phyloP scores from a whole-genome alignment of 805 yeast species.

The Wickerhamiella cacticola region DNA sequence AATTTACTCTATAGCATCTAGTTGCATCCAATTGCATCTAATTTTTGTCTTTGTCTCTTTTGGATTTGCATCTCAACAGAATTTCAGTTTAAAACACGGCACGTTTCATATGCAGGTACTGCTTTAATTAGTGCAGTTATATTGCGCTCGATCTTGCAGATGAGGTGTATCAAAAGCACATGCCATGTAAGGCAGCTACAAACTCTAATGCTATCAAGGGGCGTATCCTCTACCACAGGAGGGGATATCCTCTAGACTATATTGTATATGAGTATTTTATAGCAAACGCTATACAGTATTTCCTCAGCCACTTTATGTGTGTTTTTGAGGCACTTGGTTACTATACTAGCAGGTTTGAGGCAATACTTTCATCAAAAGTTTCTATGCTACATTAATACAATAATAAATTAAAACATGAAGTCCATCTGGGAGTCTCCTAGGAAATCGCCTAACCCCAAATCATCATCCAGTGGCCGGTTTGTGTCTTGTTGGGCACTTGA shows the following conservation, averaged over 20 bases:
- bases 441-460: constrained; percentile 9
- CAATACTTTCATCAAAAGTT: background rate
- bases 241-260: too few species aligned
- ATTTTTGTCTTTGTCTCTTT: background rate
- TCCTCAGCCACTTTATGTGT: too few species aligned
- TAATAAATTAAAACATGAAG: constrained; percentile 1
- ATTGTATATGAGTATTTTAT: too few species aligned
- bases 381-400: background rate
- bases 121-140: background rate
- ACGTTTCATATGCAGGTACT: background rate
- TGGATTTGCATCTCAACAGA: background rate
- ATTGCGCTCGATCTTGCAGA: background rate
- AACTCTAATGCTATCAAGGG: too few species aligned
- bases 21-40: background rate
- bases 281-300: too few species aligned
- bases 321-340: too few species aligned
- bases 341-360: too few species aligned
- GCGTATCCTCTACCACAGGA: too few species aligned
- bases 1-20: background rate
- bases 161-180: background rate
- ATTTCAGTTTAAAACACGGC: background rate
- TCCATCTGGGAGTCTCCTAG: constrained; percentile 9
- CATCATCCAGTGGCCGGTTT: constrained; percentile 4
- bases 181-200: constrained; percentile 2
- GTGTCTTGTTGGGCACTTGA: background rate